phyloP scores from a whole-genome alignment of 345 rosid species.

The Barbarea vulgaris region DNA sequence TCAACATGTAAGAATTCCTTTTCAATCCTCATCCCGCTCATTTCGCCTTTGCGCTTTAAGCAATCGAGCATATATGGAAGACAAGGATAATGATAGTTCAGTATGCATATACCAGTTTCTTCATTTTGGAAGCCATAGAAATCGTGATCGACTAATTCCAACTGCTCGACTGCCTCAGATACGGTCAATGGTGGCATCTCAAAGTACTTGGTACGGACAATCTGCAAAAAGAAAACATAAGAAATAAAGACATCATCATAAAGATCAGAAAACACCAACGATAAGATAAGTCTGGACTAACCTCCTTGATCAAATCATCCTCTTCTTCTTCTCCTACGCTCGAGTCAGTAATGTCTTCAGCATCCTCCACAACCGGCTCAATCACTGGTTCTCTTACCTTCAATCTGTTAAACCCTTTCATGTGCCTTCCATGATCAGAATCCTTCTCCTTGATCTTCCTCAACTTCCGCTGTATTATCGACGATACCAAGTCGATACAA shows the following conservation, averaged over 20 bases:
- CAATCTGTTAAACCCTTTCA: constrained; percentile 73
- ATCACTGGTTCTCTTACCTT: constrained; percentile 64
- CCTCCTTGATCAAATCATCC: constrained; percentile 62
- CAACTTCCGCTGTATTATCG: constrained; percentile 76
- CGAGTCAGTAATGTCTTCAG: constrained; percentile 36
- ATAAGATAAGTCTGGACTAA: constrained; percentile 15
- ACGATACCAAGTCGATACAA: constrained; percentile 82
- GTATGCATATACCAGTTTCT: constrained; percentile 75
- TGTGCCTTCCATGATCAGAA: constrained; percentile 90
- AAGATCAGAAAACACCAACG: not conserved
- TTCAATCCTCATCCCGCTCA: not conserved
- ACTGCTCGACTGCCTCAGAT: constrained; percentile 84
- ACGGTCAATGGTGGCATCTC: constrained; percentile 92
- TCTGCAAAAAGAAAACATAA: constrained; percentile 44
- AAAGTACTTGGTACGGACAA: constrained; percentile 85
- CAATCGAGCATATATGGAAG: not conserved
- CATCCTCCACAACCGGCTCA: constrained; percentile 42
- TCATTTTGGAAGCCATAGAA: constrained; percentile 88
- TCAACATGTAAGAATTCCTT: not conserved
- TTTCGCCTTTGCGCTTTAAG: not conserved
- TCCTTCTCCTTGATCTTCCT: constrained; percentile 98
- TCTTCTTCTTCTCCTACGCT: constrained; percentile 46
- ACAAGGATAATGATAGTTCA: not conserved
- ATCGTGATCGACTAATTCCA: constrained; percentile 79
- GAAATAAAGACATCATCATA: not conserved